Evolutionary conservation across 2,329 filamentous ascomycete species (phyloP), one percentile per base, ranked within the genome.

Genomic region (Sporothrix variecibatus): DNA sequence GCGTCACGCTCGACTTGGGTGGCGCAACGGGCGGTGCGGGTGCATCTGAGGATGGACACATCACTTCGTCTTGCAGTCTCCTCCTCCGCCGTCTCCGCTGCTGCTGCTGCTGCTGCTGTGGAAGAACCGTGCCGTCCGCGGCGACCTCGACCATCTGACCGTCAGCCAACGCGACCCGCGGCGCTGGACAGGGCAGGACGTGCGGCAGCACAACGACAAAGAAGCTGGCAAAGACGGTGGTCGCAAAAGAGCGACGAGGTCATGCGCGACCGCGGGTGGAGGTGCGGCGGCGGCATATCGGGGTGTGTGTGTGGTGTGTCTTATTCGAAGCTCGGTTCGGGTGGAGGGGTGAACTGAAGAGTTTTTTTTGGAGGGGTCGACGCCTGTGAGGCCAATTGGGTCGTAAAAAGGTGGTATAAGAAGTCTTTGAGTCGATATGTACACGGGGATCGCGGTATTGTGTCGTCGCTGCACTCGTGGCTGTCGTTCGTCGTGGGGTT

Each of bases 191-290:
- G 1, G 96, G 96, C 23, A 99, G 89, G 40, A 97, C 81, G 82
- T 99, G 96, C 28, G 96, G 96, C 62, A 97, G 86, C 40, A 90
- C 94, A 72, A 99, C 96, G 76, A 99, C 95, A 76, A 97, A 88
- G 82, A 99, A 97, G 78, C 93, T 96, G 43, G 94, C 91, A 76
- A 93, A 87, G 72, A 98, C 89, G 0, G 95, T 98, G n/a, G 93
- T 94, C 70, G 94, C 94, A 85, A 99, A 99, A 99, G 75, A 99
- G 91, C 64, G 94, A 96, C 73, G 93, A 95, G 79, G 96, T 99
- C 85, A 94, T 93, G 79, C 94, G 92, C 78, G 95, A 98, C 82
- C 95, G 92, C 46, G 96, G 96, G 83, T 99, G 96, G 58, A 99
- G 91, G 84, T 95, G 92, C 77, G 94, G 92, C 76, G 94, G 93